phyloP scores from a whole-genome alignment of 495 filamentous ascomycete genomes.

The Penicillium parvum region DNA sequence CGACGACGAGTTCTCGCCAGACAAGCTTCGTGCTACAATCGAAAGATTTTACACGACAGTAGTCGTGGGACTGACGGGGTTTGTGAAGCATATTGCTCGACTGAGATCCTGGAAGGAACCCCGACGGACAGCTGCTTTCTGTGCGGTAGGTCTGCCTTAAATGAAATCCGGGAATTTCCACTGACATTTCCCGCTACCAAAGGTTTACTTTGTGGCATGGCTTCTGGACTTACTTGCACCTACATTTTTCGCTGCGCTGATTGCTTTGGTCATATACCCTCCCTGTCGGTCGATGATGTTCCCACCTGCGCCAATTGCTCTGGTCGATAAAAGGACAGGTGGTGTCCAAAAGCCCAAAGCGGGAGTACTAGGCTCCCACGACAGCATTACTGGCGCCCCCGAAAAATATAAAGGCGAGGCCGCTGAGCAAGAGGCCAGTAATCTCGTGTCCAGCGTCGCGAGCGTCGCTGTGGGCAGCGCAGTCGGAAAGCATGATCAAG shows the following conservation, averaged over 20 bases:
- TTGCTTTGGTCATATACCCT: slow-evolving; percentile 64
- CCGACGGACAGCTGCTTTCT: slow-evolving; percentile 64
- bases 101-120: slow-evolving; percentile 79
- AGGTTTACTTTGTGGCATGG: slow-evolving; percentile 75
- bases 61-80: slow-evolving; percentile 57
- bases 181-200: neutral
- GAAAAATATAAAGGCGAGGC: slow-evolving; percentile 83
- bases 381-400: slow-evolving; percentile 74
- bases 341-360: slow-evolving; percentile 73
- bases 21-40: slow-evolving; percentile 73
- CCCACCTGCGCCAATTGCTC: slow-evolving; percentile 68
- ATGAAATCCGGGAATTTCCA: neutral
- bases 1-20: slow-evolving; percentile 81
- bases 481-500: slow-evolving; percentile 63
- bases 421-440: slow-evolving; percentile 78
- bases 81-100: slow-evolving; percentile 68
- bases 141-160: slow-evolving; percentile 49
- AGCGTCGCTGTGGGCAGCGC: slow-evolving; percentile 70
- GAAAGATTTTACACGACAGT: slow-evolving; percentile 84
- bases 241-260: slow-evolving; percentile 48
- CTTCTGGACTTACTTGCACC: slow-evolving; percentile 64
- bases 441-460: slow-evolving; percentile 71
- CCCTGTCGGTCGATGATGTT: slow-evolving; percentile 60
- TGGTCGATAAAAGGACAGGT: slow-evolving; percentile 61
- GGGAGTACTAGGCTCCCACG: slow-evolving; percentile 69